Evolutionary conservation across 2,329 filamentous ascomycete species (phyloP).

Genomic region (Exophiala bonariae): DNA sequence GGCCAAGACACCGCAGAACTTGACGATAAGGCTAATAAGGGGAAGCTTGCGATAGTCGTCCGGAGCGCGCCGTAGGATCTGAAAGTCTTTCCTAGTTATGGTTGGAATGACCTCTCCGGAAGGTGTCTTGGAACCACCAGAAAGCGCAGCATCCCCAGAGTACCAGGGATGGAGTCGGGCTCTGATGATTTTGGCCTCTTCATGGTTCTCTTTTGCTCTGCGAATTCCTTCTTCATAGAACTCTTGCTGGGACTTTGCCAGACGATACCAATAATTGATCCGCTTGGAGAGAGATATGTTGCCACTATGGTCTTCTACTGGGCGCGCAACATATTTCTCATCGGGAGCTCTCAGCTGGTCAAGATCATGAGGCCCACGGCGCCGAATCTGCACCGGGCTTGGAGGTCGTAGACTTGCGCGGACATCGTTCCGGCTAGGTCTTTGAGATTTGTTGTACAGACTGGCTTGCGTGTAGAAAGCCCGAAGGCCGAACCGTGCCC

Average conservation of each 20-base stretch:
- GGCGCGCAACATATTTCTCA: slow-evolving; percentile 1
- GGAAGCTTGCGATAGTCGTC: slow-evolving; percentile 78
- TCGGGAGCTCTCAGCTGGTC: slow-evolving; percentile 3
- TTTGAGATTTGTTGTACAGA: no score
- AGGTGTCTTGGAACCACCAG: no score
- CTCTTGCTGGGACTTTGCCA: slow-evolving; percentile 71
- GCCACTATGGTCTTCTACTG: slow-evolving; percentile 2
- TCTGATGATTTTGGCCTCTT: slow-evolving; percentile 42
- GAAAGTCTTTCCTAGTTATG: slow-evolving; percentile 67
- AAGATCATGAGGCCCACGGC: no score
- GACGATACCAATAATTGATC: slow-evolving; percentile 53
- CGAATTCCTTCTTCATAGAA: slow-evolving; percentile 91
- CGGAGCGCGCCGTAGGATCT: slow-evolving; percentile 66
- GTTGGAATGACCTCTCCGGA: no score
- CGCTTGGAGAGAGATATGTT: slow-evolving; percentile 5
- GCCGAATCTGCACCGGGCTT: no score
- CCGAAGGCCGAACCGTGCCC: no score
- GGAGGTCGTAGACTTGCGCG: no score
- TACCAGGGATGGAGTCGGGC: no score
- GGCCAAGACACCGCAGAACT: slow-evolving; percentile 85
- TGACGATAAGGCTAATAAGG: slow-evolving; percentile 71
- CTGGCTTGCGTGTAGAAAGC: no score
- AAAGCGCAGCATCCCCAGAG: no score
- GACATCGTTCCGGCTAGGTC: no score
- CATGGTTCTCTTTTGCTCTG: slow-evolving; percentile 68